Evolutionary conservation across 1,284 basidiomycete species (phyloP), one percentile per base, ranked within the genome.

Genomic region (Nidula niveotomentosa): DNA sequence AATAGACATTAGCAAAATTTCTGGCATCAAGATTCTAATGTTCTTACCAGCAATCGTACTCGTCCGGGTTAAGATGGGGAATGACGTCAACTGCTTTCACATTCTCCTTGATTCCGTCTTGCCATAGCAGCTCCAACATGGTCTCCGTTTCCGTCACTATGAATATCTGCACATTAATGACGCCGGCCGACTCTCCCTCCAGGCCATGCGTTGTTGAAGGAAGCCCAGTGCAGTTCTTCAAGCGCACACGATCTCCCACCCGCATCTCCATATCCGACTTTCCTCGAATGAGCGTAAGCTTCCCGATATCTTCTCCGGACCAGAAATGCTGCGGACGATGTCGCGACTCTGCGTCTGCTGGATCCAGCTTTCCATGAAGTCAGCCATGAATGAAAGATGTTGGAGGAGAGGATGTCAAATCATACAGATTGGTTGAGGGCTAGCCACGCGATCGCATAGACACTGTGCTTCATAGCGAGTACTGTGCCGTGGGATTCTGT

Each of bases 351-450:
- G 87, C 84, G 49, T 80, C 76, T 41, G 71, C 65, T 3, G 77
- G 72, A 52, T 84, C 75, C 33, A 94, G 76, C 90, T 94, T 62
- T 5, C 45, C 53, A 52, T 17, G 41, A 30, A 55, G 37, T 41
- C 58, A 23, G 56, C 54, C 30, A 49, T 56, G 8, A 56, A 48
- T 23, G 46, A 18, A 8, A 43, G 53, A 44, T 51, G 18, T 45
- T 34, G 3, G 45, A 49, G 33, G 46, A 53, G 3, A 49, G 33
- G 49, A 15, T 49, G 34, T 41, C 8, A 69, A 17, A 12, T 41
- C 84, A 58, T 65, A 93, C 93, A 53, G 81, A 83, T 76, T 96
- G 94, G 63, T 94, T 95, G 56, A 96, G 76, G 12, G 93, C 94
- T 10, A 96, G 79, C 94, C 94, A 97, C 48, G 88, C 85, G 59